Base-by-base conservation (phyloP, 352 stramenopile species). In the Halophytophthora polymorphica region DNA sequence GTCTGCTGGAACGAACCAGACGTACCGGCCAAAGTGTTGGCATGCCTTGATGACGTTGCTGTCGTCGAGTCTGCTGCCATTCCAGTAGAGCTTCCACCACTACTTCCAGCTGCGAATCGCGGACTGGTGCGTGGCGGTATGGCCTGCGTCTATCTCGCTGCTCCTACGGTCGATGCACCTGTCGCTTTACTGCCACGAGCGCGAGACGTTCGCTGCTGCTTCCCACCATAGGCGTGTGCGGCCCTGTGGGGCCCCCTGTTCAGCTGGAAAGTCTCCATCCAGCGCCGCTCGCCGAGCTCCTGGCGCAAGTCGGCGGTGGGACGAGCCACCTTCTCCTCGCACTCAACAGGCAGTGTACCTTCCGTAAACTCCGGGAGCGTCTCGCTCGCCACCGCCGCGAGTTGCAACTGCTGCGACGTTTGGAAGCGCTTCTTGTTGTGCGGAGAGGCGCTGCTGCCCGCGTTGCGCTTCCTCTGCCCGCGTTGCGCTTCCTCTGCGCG, bases 351-450 rank as follows among this genome's bases (percentile, higher is more conserved):
- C 37, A 88, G 42, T 5, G 77, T 79, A 5, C 77, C 72, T 18
- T 64, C 42, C 13, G 59, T 54, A 62, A 88, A 88, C 22, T 57
- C 57, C 8, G 77, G 77, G 23, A 88, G 76, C 48, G 77, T 68
- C 37, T 66, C 56, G 50, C 41, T 61, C 37, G 73, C 77, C 5
- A 58, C 59, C 5, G 69, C 71, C 37, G 62, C 44, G 13, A 72
- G 39, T 34, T 73, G 40, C 17, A 78, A 49, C 7, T 51, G 40
- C 15, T 69, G 62, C 3, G 75, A 69, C 2, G 61, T 33, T 8
- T 69, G 61, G 50, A 89, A 68, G 2, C 46, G 55, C 18, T 44
- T 39, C 14, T 22, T 39, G 15, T 15, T 37, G 13, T 6, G 5
- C 19, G 11, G 60, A 2, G 38, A 37, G 14, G 8, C 25, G 8